Conservation (phyloP, 2,329 filamentous ascomycete species). For the Fonsecaea erecta region DNA sequence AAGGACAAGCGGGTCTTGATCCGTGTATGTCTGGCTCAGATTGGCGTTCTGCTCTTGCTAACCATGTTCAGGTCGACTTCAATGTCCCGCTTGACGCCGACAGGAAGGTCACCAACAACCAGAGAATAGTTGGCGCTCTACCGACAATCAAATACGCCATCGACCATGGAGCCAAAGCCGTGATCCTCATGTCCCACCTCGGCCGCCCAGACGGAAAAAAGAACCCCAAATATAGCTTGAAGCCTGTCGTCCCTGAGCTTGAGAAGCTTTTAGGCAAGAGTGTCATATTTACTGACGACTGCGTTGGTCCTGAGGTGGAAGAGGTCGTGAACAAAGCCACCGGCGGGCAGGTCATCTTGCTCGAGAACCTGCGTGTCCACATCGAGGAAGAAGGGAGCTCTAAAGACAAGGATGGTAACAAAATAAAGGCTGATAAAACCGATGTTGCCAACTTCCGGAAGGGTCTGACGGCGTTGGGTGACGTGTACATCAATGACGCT, state of each 20-base stretch:
- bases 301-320: conserved; percentile 87
- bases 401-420: conserved; percentile 93
- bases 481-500: conserved; percentile 97
- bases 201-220: conserved; percentile 89
- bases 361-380: conserved; percentile 99
- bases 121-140: conserved; percentile 94
- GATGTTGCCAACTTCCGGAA: conserved; percentile 93
- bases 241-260: conserved; percentile 87
- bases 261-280: conserved; percentile 85
- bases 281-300: conserved; percentile 89
- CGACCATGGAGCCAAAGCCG: conserved; percentile 86
- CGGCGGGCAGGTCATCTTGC: conserved; percentile 80
- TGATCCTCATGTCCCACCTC: conserved; percentile 97
- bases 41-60: conserved; percentile 2
- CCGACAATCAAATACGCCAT: conserved; percentile 95
- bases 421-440: conserved; percentile 94
- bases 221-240: conserved; percentile 92
- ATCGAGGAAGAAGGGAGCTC: conserved; percentile 95
- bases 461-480: conserved; percentile 89
- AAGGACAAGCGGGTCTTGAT: conserved; percentile 99
- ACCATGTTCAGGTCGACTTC: conserved; percentile 82
- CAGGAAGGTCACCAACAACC: conserved; percentile 96
- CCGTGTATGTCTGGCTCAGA: conserved; percentile 67
- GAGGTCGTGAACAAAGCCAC: conserved; percentile 82
- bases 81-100: conserved; percentile 94